Evolutionary conservation across 2,329 filamentous ascomycete genomes (phyloP).

Genomic region (Botrytis elliptica): DNA sequence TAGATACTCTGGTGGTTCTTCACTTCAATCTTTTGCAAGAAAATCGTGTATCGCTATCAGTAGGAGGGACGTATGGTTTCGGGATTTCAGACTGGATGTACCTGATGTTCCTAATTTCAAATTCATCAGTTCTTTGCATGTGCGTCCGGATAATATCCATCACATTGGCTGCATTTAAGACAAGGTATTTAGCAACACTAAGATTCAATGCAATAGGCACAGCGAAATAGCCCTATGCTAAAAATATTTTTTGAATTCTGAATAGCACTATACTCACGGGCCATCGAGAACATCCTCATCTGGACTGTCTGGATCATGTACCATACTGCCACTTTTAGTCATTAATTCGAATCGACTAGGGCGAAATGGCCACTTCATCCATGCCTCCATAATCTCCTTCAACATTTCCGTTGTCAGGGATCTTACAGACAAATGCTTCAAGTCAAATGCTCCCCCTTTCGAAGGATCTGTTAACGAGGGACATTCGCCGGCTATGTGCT

Average conservation of each 20-base stretch:
- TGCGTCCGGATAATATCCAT: neutral
- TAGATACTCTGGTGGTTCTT: no score
- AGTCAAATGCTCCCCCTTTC: conserved; percentile 46
- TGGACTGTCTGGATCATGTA: conserved; percentile 3
- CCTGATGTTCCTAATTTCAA: neutral
- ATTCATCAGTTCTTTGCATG: neutral
- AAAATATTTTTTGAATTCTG: neutral
- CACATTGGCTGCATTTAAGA: neutral
- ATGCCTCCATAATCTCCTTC: conserved; percentile 57
- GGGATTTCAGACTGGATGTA: neutral
- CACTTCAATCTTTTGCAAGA: neutral
- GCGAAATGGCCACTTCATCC: conserved; percentile 64
- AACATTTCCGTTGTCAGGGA: conserved; percentile 55
- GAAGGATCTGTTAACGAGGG: conserved; percentile 49
- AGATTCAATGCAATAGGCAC: neutral
- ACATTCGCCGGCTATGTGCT: conserved; percentile 51
- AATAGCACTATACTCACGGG: neutral
- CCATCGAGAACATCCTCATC: neutral
- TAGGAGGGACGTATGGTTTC: neutral
- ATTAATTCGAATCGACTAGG: conserved; percentile 62
- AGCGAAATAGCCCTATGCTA: neutral
- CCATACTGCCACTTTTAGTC: conserved; percentile 12
- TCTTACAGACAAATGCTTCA: conserved; percentile 47
- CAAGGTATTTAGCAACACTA: neutral
- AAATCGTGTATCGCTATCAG: neutral